phyloP scores from a whole-genome alignment of 495 filamentous ascomycete genomes.

The Bryoglossum gracile region DNA sequence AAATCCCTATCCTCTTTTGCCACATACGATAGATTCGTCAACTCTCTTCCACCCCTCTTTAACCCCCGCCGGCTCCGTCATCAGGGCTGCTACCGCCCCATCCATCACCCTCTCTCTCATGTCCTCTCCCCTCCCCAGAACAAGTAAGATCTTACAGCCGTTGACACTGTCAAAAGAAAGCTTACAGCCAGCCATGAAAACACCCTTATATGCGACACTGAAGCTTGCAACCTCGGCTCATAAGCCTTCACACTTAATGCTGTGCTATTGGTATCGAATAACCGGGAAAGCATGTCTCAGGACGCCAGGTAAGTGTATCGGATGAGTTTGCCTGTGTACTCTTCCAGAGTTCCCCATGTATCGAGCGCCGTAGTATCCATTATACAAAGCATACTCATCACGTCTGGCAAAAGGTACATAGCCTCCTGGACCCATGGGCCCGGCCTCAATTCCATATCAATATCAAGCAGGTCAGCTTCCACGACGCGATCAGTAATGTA shows the following conservation, averaged over 20 bases:
- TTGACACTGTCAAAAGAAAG: background rate
- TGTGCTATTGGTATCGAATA: background rate
- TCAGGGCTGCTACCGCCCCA: too few species aligned
- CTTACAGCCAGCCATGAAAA: background rate
- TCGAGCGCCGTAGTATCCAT: slow-evolving; percentile 15
- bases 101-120: too few species aligned
- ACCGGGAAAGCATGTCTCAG: slow-evolving; percentile 8
- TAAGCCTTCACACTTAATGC: background rate
- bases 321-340: slow-evolving; percentile 13
- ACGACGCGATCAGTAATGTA: slow-evolving; percentile 15
- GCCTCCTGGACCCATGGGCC: slow-evolving; percentile 2
- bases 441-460: background rate
- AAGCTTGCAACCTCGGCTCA: background rate
- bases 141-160: too few species aligned
- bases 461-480: slow-evolving; percentile 6
- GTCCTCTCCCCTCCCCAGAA: too few species aligned
- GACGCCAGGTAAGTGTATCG: slow-evolving; percentile 14
- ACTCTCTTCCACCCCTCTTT: too few species aligned
- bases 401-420: slow-evolving; percentile 14
- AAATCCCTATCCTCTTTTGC: too few species aligned
- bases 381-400: slow-evolving; percentile 12
- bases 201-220: background rate
- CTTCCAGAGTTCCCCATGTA: slow-evolving; percentile 13
- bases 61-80: too few species aligned
- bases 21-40: too few species aligned